Base-by-base conservation (phyloP, 805 yeast genomes). In the Schwanniomyces pseudopolymorphus region DNA sequence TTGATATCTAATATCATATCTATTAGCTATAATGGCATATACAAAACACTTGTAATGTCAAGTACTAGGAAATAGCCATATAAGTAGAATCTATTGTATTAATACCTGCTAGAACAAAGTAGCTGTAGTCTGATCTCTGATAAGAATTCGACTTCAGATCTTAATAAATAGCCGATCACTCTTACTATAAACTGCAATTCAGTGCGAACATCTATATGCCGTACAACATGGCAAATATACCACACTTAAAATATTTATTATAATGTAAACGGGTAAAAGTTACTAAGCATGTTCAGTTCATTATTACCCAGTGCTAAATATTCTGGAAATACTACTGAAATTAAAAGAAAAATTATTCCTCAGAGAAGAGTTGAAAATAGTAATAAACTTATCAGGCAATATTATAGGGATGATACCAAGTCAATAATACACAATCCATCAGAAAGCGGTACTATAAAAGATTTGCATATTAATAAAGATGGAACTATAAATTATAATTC, bases 281-380 rank as follows among this genome's bases (percentile, higher is more conserved):
- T 16, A 9, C 7, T n/a, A 24, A 11, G 5, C 5, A 68, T 67
- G 74, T 64, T 69, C 47, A 69, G 74, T 47, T 58, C 69, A 6
- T 55, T 61, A 25, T 59, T 70, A 46, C 66, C 74, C n/a, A 55
- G 40, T 21, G 74, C 75, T 2, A 59, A 63, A 37, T 54, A 66
- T 40, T 51, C 64, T 4, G 43, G 53, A 1, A 59, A 60, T 43
- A 22, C 4, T 19, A 21, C 8, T 42, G 24, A 43, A 22, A 21
- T 28, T 3, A 40, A 40, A 2, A 42, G 38, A 9, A 43, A 44
- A n/a, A 40, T 40, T 16, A 2, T 31, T 31, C 20, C 13, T 14
- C 35, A 14, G 5, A 14, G 19, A 16, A 31, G 16, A 31, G 17
- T 14, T 2, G 35, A 14, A 11, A 17, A 31, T 5, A 31, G 16